Conservation (phyloP, 305 asterid species). For the Solanum aculeatissimum region DNA sequence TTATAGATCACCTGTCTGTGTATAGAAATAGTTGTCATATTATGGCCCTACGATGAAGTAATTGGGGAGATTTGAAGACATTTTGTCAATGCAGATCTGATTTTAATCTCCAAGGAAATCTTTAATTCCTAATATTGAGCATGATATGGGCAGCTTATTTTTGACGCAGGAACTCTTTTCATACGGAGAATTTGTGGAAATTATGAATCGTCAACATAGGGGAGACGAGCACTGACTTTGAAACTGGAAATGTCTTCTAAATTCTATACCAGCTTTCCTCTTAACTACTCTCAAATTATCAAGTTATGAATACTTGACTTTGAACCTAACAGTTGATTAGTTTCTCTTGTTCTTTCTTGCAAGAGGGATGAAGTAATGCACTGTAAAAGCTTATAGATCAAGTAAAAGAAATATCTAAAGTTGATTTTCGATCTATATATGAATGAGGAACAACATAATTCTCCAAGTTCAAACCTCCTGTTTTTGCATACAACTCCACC, state of each 20-base stretch:
- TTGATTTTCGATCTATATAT: background rate
- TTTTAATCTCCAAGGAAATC: background rate
- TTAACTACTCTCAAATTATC: background rate
- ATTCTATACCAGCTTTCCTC: background rate
- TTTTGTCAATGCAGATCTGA: background rate
- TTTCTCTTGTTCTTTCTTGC: background rate
- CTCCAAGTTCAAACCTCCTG: background rate
- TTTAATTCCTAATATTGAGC: background rate
- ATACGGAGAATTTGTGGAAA: background rate
- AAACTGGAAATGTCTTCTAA: background rate
- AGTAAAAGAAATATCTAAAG: background rate
- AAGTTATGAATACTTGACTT: background rate
- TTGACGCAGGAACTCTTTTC: background rate
- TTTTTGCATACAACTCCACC: background rate
- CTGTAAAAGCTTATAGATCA: background rate
- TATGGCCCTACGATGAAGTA: background rate
- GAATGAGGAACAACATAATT: background rate
- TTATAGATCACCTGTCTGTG: background rate
- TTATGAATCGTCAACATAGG: background rate
- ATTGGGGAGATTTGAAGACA: background rate
- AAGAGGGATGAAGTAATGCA: background rate
- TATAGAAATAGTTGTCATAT: background rate
- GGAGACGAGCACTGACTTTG: background rate
- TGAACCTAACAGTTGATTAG: background rate
- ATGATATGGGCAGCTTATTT: background rate